Evolutionary conservation across 148 eudicot genomes (phyloP).

Genomic region (Tetragonia tetragonoides): DNA sequence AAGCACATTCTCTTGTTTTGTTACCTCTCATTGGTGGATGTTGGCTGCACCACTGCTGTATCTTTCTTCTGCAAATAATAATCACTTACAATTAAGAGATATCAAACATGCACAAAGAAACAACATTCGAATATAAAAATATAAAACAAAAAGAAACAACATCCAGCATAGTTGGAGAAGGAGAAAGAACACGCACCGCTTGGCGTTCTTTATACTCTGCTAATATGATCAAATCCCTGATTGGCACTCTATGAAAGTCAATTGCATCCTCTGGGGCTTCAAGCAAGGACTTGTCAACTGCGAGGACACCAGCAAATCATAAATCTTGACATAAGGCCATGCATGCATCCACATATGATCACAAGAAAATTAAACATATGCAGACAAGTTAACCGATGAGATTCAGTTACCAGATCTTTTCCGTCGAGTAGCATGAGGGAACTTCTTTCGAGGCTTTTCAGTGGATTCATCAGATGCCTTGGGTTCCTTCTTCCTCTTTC

Average conservation of each 20-base stretch:
- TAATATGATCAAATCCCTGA: slow-evolving; percentile 62
- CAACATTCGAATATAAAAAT: not conserved
- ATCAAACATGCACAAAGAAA: slow-evolving; percentile 7
- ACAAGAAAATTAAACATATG: not conserved
- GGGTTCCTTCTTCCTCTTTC: slow-evolving; percentile 52
- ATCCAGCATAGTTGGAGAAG: not conserved
- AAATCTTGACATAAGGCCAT: not conserved
- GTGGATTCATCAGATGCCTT: slow-evolving; percentile 35
- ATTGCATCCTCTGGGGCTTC: slow-evolving; percentile 77
- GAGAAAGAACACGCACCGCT: slow-evolving; percentile 33
- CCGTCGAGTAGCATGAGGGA: slow-evolving; percentile 66
- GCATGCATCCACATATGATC: not conserved
- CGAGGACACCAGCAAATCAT: slow-evolving; percentile 2
- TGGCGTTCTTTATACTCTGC: slow-evolving; percentile 66
- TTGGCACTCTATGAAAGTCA: slow-evolving; percentile 45
- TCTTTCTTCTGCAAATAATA: slow-evolving; percentile 55
- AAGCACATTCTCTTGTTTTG: not conserved
- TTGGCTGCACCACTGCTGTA: slow-evolving; percentile 28
- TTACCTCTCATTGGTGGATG: slow-evolving; percentile 48
- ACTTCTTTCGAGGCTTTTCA: slow-evolving; percentile 51
- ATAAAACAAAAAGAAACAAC: not conserved
- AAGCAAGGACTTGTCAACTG: slow-evolving; percentile 69
- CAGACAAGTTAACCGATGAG: slow-evolving; percentile 8
- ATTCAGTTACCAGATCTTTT: slow-evolving; percentile 47
- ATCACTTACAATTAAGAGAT: not conserved